Conservation (phyloP, 495 filamentous ascomycete species). For the Hypoxylon lenormandii region DNA sequence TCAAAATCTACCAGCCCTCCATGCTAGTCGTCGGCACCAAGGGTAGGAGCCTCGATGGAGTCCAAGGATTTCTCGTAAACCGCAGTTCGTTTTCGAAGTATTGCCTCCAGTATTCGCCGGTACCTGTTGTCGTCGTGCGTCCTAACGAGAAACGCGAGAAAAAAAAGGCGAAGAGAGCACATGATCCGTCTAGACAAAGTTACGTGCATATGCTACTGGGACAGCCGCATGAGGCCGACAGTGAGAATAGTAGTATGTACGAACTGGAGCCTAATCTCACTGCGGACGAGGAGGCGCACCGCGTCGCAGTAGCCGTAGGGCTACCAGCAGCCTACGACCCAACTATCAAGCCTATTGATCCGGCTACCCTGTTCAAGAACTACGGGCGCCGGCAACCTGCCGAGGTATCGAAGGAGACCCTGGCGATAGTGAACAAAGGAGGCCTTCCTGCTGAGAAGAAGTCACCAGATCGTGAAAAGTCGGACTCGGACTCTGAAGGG, state of each 20-base stretch:
- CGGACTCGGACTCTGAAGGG: slow-evolving; percentile 63
- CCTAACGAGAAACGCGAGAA: slow-evolving; percentile 89
- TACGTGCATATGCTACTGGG: slow-evolving; percentile 84
- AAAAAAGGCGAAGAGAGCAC: slow-evolving; percentile 87
- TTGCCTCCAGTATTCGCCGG: slow-evolving; percentile 93
- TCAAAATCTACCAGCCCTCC: slow-evolving; percentile 91
- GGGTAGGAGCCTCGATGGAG: slow-evolving; percentile 84
- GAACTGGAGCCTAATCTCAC: slow-evolving; percentile 62
- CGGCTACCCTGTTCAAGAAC: slow-evolving; percentile 50
- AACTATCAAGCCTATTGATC: slow-evolving; percentile 63
- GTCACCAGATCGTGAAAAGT: slow-evolving; percentile 58
- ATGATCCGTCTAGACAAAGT: slow-evolving; percentile 79
- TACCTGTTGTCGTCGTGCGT: slow-evolving; percentile 96
- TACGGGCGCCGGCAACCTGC: slow-evolving; percentile 46
- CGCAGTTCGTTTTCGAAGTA: slow-evolving; percentile 93
- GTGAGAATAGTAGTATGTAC: slow-evolving; percentile 60
- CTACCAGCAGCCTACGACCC: slow-evolving; percentile 70
- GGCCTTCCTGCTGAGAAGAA: slow-evolving; percentile 43
- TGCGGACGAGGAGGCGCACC: slow-evolving; percentile 74
- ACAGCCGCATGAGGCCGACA: slow-evolving; percentile 68
- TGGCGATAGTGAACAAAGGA: slow-evolving; percentile 38
- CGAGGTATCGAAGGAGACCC: slow-evolving; percentile 39
- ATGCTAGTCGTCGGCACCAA: slow-evolving; percentile 95
- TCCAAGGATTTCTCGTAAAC: slow-evolving; percentile 85
- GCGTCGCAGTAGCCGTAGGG: slow-evolving; percentile 77